These are phyloP conservation scores for Aureococcus anophagefferens DNA, from an alignment of 108 stramenopile genomes.

Conservation along the genomic window DNA sequence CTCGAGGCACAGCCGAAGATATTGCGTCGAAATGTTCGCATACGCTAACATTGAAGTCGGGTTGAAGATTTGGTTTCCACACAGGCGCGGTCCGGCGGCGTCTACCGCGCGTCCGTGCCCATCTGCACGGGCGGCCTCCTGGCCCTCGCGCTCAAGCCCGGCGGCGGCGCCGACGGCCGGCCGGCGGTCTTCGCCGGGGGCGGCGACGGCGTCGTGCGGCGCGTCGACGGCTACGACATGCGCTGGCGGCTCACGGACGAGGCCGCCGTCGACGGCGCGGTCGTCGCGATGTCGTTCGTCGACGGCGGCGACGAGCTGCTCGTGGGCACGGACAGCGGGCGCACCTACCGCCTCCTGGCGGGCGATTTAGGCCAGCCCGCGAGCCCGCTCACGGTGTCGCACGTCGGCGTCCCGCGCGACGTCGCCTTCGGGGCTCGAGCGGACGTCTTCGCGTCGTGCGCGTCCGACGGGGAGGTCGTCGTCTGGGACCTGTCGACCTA, in stretches of 20 bases:
- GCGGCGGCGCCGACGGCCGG: neutral
- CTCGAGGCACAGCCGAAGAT: no score
- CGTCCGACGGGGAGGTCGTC: constrained; percentile 22
- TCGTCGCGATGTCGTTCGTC: constrained; percentile 17
- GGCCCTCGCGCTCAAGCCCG: constrained; percentile 13
- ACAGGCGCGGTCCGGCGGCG: neutral
- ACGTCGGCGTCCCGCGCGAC: constrained; percentile 12
- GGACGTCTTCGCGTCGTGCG: constrained; percentile 33
- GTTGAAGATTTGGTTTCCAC: no score
- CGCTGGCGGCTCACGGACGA: constrained; percentile 25
- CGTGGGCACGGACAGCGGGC: neutral
- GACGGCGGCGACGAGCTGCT: constrained; percentile 12
- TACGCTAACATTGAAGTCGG: no score
- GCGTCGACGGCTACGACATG: constrained; percentile 32
- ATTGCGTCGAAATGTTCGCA: no score
- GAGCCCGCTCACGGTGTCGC: constrained; percentile 4
- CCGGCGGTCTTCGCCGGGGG: constrained; percentile 25
- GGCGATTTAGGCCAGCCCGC: neutral
- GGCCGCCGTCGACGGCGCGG: constrained; percentile 22
- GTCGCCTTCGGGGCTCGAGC: constrained; percentile 23
- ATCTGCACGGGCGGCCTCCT: constrained; percentile 25
- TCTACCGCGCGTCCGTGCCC: constrained; percentile 29
- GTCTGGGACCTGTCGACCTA: constrained; percentile 43
- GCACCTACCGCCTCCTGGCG: neutral
- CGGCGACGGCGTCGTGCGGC: constrained; percentile 24